These are phyloP conservation scores for Cryptococcus maquisensis DNA, from an alignment of 1,284 basidiomycete species.

Conservation along the genomic window DNA sequence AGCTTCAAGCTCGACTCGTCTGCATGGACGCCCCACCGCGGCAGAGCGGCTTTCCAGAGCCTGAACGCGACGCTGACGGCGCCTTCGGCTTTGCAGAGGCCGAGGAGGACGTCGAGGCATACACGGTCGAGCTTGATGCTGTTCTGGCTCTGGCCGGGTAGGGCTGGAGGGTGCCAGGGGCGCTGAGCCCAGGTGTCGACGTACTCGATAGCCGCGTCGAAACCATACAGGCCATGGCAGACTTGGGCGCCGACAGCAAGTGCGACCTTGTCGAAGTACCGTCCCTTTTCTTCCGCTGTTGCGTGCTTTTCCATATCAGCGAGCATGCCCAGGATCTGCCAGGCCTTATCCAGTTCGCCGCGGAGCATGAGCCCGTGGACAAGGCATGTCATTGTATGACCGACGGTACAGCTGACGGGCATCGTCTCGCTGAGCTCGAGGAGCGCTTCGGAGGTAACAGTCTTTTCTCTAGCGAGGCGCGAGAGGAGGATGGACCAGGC, in stretches of 20 bases:
- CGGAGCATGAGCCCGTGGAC: slow-evolving; percentile 26
- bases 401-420: slow-evolving; percentile 9
- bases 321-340: slow-evolving; percentile 23
- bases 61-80: slow-evolving; percentile 31
- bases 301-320: slow-evolving; percentile 9
- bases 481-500: slow-evolving; percentile 25
- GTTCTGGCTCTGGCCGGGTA: background rate
- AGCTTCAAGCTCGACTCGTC: slow-evolving; percentile 31
- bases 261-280: slow-evolving; percentile 24
- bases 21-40: slow-evolving; percentile 34
- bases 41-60: slow-evolving; percentile 28
- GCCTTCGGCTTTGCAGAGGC: slow-evolving; percentile 13
- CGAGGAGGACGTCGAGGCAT: slow-evolving; percentile 34
- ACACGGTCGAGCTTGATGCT: slow-evolving; percentile 24
- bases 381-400: slow-evolving; percentile 25
- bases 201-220: slow-evolving; percentile 22
- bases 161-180: slow-evolving; percentile 2
- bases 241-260: slow-evolving; percentile 29
- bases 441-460: slow-evolving; percentile 10
- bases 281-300: background rate
- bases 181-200: slow-evolving; percentile 30
- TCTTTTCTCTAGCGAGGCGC: slow-evolving; percentile 8
- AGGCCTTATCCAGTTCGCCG: slow-evolving; percentile 15
- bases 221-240: slow-evolving; percentile 8
- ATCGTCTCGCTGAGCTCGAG: slow-evolving; percentile 15